Evolutionary conservation across 1,284 basidiomycete genomes (phyloP).

Genomic region (Ustilago hordei): DNA sequence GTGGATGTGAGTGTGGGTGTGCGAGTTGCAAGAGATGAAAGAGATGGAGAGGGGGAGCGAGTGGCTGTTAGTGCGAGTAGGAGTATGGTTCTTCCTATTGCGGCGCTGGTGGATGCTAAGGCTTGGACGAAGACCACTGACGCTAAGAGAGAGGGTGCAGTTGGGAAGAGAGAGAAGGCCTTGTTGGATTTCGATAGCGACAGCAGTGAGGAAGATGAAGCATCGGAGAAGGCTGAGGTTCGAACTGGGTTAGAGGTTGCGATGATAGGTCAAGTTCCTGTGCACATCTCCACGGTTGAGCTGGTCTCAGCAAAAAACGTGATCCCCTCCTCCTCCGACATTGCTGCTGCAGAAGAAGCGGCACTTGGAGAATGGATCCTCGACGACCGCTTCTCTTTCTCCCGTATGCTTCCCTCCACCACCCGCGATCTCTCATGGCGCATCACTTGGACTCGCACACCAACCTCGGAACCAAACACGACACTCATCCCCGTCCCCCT

Average conservation of each 20-base stretch:
- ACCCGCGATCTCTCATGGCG: background rate
- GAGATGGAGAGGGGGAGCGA: slow-evolving; percentile 1
- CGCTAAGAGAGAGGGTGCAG: background rate
- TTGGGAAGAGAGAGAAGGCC: background rate
- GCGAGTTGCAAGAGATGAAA: slow-evolving; percentile 3
- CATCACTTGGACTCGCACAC: slow-evolving; percentile 13
- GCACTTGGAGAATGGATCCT: slow-evolving; percentile 13
- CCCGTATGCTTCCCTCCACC: background rate
- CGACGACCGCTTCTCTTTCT: slow-evolving; percentile 23
- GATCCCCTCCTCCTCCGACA: background rate
- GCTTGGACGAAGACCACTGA: background rate
- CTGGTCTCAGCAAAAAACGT: background rate
- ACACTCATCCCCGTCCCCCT: slow-evolving; percentile 16
- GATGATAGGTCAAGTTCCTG: slow-evolving; percentile 7
- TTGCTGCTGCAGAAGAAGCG: background rate
- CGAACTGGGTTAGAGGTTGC: slow-evolving; percentile 25
- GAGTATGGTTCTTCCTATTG: slow-evolving; percentile 7
- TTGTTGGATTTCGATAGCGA: slow-evolving; percentile 22
- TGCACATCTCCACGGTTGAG: slow-evolving; percentile 7
- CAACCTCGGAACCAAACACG: background rate
- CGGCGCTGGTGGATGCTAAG: slow-evolving; percentile 9
- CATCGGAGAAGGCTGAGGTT: background rate
- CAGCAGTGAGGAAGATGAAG: slow-evolving; percentile 5
- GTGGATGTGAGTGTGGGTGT: slow-evolving; percentile 13
- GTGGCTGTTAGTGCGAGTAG: slow-evolving; percentile 11